These are phyloP conservation scores for Clitoria ternatea DNA, from an alignment of 306 rosid species.

Conservation along the genomic window DNA sequence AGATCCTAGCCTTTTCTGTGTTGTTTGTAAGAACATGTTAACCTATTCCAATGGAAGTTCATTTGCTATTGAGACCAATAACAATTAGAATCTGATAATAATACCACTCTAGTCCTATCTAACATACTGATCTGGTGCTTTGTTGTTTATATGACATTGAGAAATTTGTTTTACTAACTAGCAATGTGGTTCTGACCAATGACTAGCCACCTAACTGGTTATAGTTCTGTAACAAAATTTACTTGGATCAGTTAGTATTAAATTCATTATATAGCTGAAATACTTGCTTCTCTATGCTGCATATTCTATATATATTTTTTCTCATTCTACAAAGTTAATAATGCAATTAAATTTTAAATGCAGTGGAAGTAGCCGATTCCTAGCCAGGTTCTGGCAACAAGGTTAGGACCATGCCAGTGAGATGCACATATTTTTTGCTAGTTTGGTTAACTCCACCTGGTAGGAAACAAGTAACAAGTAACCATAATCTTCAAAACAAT, in stretches of 20 bases:
- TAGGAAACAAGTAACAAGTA: background rate
- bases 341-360: constrained; percentile 13
- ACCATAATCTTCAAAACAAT: background rate
- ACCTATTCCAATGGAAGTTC: background rate
- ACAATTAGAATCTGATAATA: background rate
- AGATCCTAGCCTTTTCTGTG: background rate
- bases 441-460: background rate
- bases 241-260: background rate
- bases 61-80: background rate
- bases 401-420: background rate
- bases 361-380: background rate
- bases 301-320: background rate
- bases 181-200: background rate
- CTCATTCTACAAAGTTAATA: background rate
- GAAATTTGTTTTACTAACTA: background rate
- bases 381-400: background rate
- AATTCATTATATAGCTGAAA: background rate
- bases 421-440: background rate
- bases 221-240: background rate
- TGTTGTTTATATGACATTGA: background rate
- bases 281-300: background rate
- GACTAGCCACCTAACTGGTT: background rate
- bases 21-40: background rate
- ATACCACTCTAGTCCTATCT: background rate
- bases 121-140: background rate